phyloP scores from a whole-genome alignment of 164 flowering plant species.

The Liquidambar formosana region DNA sequence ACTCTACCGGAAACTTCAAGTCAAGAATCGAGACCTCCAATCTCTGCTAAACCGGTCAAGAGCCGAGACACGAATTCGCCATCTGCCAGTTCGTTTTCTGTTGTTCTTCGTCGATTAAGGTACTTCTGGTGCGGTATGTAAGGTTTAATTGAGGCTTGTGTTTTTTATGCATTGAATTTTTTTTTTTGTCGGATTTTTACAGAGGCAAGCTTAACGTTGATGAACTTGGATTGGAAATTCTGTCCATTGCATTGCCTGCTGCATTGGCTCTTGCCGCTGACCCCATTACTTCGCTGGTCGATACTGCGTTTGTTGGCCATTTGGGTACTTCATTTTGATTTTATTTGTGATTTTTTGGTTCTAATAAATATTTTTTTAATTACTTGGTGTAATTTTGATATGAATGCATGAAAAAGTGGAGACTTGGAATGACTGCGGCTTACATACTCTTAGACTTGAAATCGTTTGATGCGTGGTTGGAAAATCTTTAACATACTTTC shows the following conservation, averaged over 20 bases:
- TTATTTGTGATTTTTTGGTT: neutral
- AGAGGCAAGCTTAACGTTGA: conserved; percentile 45
- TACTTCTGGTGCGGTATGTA: neutral
- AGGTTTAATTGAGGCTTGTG: neutral
- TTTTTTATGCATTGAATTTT: neutral
- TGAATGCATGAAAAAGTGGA: too few species aligned
- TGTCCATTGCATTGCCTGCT: conserved; percentile 80
- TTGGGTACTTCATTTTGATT: conserved; percentile 43
- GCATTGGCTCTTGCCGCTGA: conserved; percentile 87
- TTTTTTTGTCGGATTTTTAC: neutral
- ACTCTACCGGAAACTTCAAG: neutral
- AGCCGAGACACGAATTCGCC: neutral
- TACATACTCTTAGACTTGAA: too few species aligned
- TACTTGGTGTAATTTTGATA: neutral
- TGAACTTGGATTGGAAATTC: conserved; percentile 55
- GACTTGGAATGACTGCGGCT: too few species aligned
- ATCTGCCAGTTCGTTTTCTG: conserved; percentile 11
- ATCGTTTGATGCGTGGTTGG: too few species aligned
- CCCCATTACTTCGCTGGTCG: conserved; percentile 68
- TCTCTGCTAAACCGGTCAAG: neutral
- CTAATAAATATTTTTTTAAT: neutral
- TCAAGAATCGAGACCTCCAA: conserved; percentile 4
- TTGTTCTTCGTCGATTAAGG: conserved; percentile 27
- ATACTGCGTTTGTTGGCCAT: conserved; percentile 82
- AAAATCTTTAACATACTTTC: too few species aligned